Percentiles rank a stretch among this genome's conserved stretches.
These are phyloP conservation scores for Funneliformis caledonium DNA, from an alignment of 371 early-diverging fungal species.

Conservation along the genomic window DNA sequence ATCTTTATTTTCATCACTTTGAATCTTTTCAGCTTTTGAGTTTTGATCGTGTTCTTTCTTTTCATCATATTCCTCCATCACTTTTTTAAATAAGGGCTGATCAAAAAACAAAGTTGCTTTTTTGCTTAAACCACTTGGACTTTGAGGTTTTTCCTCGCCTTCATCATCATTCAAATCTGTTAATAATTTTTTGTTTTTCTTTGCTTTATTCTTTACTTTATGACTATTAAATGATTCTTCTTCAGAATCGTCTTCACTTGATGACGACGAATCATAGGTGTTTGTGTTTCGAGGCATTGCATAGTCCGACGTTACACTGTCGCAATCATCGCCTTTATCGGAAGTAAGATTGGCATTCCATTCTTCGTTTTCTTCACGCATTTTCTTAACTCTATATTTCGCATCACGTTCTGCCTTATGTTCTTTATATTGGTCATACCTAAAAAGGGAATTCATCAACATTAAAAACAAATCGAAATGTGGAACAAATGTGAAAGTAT, in stretches of 20 bases:
- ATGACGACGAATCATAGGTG: not conserved
- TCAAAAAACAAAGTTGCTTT: constrained; percentile 91
- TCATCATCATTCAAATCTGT: constrained; percentile 60
- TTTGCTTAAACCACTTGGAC: constrained; percentile 68
- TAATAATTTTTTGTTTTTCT: constrained; percentile 57
- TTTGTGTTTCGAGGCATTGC: not conserved
- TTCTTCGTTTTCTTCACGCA: constrained; percentile 68
- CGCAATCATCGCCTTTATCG: constrained; percentile 47
- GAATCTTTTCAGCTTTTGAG: constrained; percentile 56
- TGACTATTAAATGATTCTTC: constrained; percentile 46
- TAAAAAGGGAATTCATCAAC: not conserved
- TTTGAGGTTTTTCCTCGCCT: constrained; percentile 57
- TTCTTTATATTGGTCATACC: constrained; percentile 66
- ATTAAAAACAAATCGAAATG: not conserved
- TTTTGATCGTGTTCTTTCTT: constrained; percentile 50
- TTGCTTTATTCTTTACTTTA: constrained; percentile 41
- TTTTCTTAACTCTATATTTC: constrained; percentile 70
- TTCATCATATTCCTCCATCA: constrained; percentile 61
- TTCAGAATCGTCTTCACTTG: constrained; percentile 54
- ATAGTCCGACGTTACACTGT: constrained; percentile 39
- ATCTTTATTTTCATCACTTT: constrained; percentile 39
- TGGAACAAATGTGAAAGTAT: not conserved
- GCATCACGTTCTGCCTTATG: constrained; percentile 78
- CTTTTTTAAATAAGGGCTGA: constrained; percentile 85
- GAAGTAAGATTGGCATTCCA: constrained; percentile 60